Evolutionary conservation across 169 alveolate species (phyloP).

Genomic region (Plasmodium cynomolgi): DNA sequence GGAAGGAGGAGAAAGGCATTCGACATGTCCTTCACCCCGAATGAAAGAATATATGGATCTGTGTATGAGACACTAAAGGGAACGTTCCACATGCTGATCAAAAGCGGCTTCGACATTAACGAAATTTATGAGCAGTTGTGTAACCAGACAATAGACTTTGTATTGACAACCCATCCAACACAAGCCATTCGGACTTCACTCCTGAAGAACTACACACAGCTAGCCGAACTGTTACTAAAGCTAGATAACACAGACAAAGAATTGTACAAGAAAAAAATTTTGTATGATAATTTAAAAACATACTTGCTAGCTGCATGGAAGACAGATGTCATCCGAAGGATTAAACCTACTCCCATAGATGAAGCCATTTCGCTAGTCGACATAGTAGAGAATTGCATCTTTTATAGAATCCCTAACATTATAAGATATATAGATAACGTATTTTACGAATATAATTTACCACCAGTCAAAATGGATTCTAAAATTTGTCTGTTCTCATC

Average conservation of each 20-base stretch:
- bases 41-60: conserved; percentile 67
- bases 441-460: conserved; percentile 78
- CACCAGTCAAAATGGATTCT: conserved; percentile 82
- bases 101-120: conserved; percentile 76
- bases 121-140: conserved; percentile 77
- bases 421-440: conserved; percentile 81
- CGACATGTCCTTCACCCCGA: conserved; percentile 73
- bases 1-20: conserved; percentile 80
- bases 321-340: conserved; percentile 84
- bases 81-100: conserved; percentile 65
- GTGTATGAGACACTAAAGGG: conserved; percentile 73
- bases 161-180: conserved; percentile 88
- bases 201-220: conserved; percentile 76
- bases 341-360: conserved; percentile 86
- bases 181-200: conserved; percentile 85
- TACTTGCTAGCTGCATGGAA: conserved; percentile 83
- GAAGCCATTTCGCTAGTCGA: conserved; percentile 81
- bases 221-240: conserved; percentile 81
- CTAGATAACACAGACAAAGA: conserved; percentile 80
- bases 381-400: conserved; percentile 80
- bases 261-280: conserved; percentile 78
- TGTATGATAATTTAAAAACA: conserved; percentile 78
- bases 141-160: conserved; percentile 82
- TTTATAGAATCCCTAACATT: conserved; percentile 80
- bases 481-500: conserved; percentile 82